Conservation (phyloP, 2,329 filamentous ascomycete genomes). For the Microdochium nivale region DNA sequence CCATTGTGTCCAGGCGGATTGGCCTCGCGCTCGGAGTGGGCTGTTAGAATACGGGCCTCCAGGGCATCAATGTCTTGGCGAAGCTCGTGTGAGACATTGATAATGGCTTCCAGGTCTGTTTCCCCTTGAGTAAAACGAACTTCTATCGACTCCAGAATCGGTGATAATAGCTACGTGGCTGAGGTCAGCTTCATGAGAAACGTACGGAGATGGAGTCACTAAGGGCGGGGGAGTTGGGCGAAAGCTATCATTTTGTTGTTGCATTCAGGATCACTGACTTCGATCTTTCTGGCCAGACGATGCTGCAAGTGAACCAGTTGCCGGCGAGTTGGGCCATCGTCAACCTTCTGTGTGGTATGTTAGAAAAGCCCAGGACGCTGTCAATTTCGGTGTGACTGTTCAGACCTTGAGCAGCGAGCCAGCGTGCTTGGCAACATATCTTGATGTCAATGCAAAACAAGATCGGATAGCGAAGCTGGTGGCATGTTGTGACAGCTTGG, state of each 20-base stretch:
- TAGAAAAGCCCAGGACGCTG: slow-evolving; percentile 11
- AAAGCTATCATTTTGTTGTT: background rate
- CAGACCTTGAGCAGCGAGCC: slow-evolving; percentile 8
- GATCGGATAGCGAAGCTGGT: slow-evolving; percentile 90
- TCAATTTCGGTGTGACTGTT: background rate
- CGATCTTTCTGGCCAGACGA: slow-evolving; percentile 77
- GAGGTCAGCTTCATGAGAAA: slow-evolving; percentile 1
- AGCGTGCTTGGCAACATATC: slow-evolving; percentile 82
- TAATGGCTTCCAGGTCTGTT: slow-evolving; percentile 67
- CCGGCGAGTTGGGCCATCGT: slow-evolving; percentile 56
- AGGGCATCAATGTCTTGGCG: slow-evolving; percentile 76
- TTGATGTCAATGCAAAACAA: slow-evolving; percentile 76
- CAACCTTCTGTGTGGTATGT: slow-evolving; percentile 41
- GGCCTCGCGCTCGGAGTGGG: slow-evolving; percentile 46
- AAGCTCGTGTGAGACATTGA: slow-evolving; percentile 72
- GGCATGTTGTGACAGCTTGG: slow-evolving; percentile 54
- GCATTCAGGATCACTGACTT: slow-evolving; percentile 38
- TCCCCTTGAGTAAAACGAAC: slow-evolving; percentile 41
- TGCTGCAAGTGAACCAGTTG: slow-evolving; percentile 67
- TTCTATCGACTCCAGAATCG: slow-evolving; percentile 25
- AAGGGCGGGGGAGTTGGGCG: slow-evolving; percentile 2
- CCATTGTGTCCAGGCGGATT: slow-evolving; percentile 33
- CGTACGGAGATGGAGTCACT: slow-evolving; percentile 1
- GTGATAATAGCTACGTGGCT: slow-evolving; percentile 17
- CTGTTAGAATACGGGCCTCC: slow-evolving; percentile 22